Base-by-base conservation (phyloP, 352 stramenopile species). In the Blastocystis hominis region DNA sequence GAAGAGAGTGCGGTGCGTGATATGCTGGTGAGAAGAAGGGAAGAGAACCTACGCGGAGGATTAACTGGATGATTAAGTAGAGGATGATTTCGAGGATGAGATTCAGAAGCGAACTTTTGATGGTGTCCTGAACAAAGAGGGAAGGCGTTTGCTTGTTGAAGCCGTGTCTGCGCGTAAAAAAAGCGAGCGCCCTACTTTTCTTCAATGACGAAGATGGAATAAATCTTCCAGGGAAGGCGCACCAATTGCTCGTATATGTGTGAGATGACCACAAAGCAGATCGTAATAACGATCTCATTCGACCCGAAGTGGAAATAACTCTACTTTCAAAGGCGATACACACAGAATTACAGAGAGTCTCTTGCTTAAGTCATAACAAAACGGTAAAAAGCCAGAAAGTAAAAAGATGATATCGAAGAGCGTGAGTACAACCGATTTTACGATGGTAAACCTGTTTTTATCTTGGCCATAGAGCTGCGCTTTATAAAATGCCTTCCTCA, bases 191-290 rank as follows among this genome's bases (percentile, higher is more conserved):
- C 44, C 50, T 47, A 84, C 72, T 84, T 90, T 50, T 91, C 90
- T 84, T 95, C 93, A 66, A 95, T 88, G 56, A 94, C 92, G 86
- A 95, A 95, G n/a, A 91, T 94, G 86, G 92, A 93, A 90, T 94
- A 95, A 20, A 94, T 89, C n/a, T 88, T 90, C 84, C 94, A 94
- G 20, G 92, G 93, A 10, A 95, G 88, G 0, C 87, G 86, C 15
- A 93, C 69, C 10, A 94, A 3, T 36, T 91, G 92, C 50, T 94
- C 92, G 20, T 91, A 90, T 10, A 94, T 34, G 15, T 88, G 92
- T 69, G 91, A 93, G 55, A 95, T 90, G 68, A 90, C 90, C 42
- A 94, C 78, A 50, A 94, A 90, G 90, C 93, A 91, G 42, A 84
- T 34, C 15, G 34, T 68, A 7, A 54, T 15, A 20, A 47, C 44